Conservation (phyloP, 257 asterid genomes). For the Coffea canephora region DNA sequence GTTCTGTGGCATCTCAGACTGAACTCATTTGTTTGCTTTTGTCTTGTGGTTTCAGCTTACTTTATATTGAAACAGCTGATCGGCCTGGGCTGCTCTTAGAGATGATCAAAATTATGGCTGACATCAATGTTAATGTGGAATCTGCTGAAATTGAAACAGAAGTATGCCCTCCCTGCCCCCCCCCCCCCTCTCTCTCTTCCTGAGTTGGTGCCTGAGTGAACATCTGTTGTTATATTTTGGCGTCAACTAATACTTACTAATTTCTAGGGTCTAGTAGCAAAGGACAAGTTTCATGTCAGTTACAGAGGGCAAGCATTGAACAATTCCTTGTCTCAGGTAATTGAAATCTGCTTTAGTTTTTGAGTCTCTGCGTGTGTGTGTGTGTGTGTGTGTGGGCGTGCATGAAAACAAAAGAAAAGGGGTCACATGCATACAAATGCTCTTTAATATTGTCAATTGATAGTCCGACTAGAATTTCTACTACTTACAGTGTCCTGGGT, state of each 20-base stretch:
- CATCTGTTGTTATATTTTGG: neutral
- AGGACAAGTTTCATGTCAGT: constrained; percentile 92
- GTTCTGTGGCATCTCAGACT: neutral
- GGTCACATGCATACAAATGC: neutral
- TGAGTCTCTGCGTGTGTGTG: too few species aligned
- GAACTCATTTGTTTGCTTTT: constrained; percentile 2
- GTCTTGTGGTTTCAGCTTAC: constrained; percentile 66
- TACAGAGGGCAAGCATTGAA: constrained; percentile 87
- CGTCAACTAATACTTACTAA: constrained; percentile 18
- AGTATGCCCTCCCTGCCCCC: constrained; percentile 31
- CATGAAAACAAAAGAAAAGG: too few species aligned
- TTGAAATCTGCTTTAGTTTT: neutral
- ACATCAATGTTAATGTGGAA: constrained; percentile 73
- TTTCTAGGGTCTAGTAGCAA: constrained; percentile 84
- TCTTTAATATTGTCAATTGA: neutral
- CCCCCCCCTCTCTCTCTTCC: neutral
- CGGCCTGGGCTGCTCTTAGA: constrained; percentile 88
- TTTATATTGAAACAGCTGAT: constrained; percentile 87
- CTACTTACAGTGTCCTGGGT: neutral
- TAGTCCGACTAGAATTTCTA: neutral
- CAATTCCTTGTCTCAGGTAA: constrained; percentile 95
- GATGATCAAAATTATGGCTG: constrained; percentile 74
- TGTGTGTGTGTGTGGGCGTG: too few species aligned
- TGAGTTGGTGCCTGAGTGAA: neutral
- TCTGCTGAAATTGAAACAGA: constrained; percentile 98